Evolutionary conservation across 1,284 basidiomycete genomes (phyloP), one percentile per base, ranked within the genome.

Genomic region (Rhodotorula sp.): DNA sequence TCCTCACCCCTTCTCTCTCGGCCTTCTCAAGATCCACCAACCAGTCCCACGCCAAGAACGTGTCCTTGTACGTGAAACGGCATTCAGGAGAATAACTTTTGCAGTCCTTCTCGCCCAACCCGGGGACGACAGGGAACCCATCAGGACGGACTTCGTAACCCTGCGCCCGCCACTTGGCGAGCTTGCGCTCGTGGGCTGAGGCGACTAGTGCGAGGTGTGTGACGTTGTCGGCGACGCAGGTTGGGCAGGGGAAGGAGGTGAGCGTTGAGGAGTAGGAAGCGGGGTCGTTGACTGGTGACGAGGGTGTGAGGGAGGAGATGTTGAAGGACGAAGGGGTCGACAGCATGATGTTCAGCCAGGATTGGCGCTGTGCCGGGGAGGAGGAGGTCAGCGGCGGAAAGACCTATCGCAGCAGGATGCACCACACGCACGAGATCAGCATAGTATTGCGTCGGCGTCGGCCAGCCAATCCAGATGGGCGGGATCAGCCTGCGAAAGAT

Each of bases 381-480:
- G 34, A 17, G 13, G 19, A 19, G 5, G 27, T 52, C 13, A 49
- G 49, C 7, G 5, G 3, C 30, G 9, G 29, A 2, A 24, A 5
- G n/a, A 4, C 13, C 13, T 0, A 30, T 22, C 4, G 8, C 24
- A 9, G 19, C 47, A 20, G 30, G 34, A 15, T 4, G 27, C n/a
- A n/a, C n/a, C n/a, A 27, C 8, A 57, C 69, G 46, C 15, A 66
- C 67, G 2, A 73, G 67, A 27, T 66, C 66, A 6, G 54, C 24
- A 48, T 70, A 72, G 46, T 57, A 64, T 49, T 61, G 55, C 19
- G 71, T 74, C 24, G 67, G 53, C 4, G 54, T 29, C 6, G 73
- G 73, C 73, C 73, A 74, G 29, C 74, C 71, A 52, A 75, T 59
- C 75, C 75, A 76, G 3, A 70, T 59, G 2, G 74, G 71, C 10